Evolutionary conservation across 495 filamentous ascomycete species (phyloP).

Genomic region (Penicillium ochrochloron): DNA sequence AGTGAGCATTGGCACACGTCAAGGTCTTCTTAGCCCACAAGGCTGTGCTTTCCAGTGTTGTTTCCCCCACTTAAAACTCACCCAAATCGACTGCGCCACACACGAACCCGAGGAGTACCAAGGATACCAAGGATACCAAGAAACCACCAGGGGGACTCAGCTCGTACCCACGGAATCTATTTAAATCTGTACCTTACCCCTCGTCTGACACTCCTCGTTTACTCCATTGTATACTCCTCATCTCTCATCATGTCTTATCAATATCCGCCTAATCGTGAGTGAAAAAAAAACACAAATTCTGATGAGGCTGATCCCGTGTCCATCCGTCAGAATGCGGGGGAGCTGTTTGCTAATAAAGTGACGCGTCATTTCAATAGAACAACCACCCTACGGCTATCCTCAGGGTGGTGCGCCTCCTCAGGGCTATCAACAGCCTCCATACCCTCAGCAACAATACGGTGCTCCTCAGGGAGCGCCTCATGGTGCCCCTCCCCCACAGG

Average conservation of each 20-base stretch:
- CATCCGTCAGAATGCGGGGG: not conserved
- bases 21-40: conserved; percentile 2
- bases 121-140: not conserved
- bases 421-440: conserved; percentile 36
- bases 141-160: not conserved
- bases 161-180: conserved; percentile 5
- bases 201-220: not conserved
- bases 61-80: not conserved
- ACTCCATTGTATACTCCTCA: not conserved
- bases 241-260: conserved; percentile 35
- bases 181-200: conserved; percentile 13
- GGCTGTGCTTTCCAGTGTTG: conserved; percentile 4
- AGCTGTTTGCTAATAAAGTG: conserved; percentile 5
- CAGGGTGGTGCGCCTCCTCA: conserved; percentile 31
- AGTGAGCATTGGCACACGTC: conserved; percentile 19
- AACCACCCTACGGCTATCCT: conserved; percentile 39
- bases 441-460: conserved; percentile 32
- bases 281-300: not conserved
- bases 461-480: conserved; percentile 27
- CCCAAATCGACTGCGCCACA: conserved; percentile 25
- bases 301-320: not conserved
- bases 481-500: conserved; percentile 30
- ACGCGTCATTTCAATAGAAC: conserved; percentile 25
- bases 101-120: conserved; percentile 3
- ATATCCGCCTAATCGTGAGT: conserved; percentile 39